These are phyloP conservation scores for Phytopythium delawarense DNA, from an alignment of 352 stramenopile genomes.

Conservation along the genomic window DNA sequence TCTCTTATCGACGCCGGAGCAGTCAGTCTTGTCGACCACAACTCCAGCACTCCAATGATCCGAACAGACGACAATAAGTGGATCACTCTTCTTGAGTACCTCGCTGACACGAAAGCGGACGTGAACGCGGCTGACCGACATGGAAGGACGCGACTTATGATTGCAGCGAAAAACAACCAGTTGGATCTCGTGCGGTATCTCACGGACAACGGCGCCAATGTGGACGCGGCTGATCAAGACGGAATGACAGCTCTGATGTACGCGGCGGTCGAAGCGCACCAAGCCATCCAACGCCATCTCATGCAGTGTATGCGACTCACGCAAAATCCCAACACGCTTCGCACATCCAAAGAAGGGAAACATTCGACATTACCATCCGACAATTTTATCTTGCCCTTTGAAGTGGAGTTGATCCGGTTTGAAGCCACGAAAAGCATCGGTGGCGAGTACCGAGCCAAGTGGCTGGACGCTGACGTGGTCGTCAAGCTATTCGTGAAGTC, in stretches of 20 bases:
- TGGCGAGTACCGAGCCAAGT: conserved; percentile 11
- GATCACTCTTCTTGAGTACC: not conserved
- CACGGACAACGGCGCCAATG: conserved; percentile 1
- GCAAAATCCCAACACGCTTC: no score
- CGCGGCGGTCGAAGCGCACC: no score
- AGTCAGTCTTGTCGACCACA: not conserved
- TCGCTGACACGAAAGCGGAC: not conserved
- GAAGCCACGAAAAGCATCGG: not conserved
- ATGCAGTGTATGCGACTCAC: no score
- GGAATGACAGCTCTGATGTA: no score
- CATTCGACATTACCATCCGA: not conserved
- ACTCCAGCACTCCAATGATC: not conserved
- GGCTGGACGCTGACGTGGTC: conserved; percentile 13
- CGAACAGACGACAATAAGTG: not conserved
- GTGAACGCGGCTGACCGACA: not conserved
- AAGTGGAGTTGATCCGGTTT: not conserved
- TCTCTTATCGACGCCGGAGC: not conserved
- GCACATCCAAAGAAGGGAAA: no score
- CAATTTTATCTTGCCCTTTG: not conserved
- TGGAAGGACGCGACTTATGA: not conserved
- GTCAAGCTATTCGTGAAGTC: conserved; percentile 10
- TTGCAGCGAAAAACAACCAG: not conserved
- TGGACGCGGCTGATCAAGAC: not conserved
- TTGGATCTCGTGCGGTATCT: not conserved
- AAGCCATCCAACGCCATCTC: no score